Evolutionary conservation across 495 filamentous ascomycete genomes (phyloP).

Genomic region (Achaetomiella virescens): DNA sequence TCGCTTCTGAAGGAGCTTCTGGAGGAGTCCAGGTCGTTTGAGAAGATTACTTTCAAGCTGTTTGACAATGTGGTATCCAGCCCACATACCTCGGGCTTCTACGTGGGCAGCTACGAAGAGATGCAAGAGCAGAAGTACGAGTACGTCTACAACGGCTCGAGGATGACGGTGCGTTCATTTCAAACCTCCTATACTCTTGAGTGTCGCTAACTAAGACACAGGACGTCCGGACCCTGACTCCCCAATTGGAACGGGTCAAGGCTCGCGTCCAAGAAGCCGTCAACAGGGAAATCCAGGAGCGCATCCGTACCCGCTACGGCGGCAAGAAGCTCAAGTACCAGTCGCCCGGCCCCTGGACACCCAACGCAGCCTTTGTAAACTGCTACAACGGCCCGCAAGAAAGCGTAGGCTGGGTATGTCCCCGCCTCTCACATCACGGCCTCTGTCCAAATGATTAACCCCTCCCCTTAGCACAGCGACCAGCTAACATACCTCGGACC

Average conservation of each 20-base stretch:
- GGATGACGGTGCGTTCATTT: conserved; percentile 44
- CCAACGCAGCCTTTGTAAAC: conserved; percentile 91
- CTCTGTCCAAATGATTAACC: background rate
- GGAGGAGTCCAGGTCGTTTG: conserved; percentile 67
- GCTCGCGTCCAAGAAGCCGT: conserved; percentile 62
- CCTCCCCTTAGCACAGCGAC: conserved; percentile 57
- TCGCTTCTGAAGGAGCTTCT: conserved; percentile 69
- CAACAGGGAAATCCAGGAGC: conserved; percentile 61
- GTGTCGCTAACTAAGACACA: too few species aligned
- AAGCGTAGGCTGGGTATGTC: conserved; percentile 64
- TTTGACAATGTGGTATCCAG: conserved; percentile 79
- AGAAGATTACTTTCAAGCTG: conserved; percentile 67
- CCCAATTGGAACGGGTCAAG: conserved; percentile 61
- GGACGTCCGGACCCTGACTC: conserved; percentile 69
- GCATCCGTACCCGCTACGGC: conserved; percentile 56
- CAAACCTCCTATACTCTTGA: background rate
- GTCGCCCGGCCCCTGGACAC: conserved; percentile 62
- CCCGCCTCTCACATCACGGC: background rate
- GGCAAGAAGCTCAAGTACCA: conserved; percentile 74
- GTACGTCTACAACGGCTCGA: conserved; percentile 77
- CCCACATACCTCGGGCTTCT: conserved; percentile 76
- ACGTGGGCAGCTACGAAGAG: conserved; percentile 64
- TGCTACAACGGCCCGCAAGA: conserved; percentile 77
- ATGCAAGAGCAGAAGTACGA: conserved; percentile 59
- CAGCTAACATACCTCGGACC: conserved; percentile 92